A percentile compares a stretch with the other conserved stretches of the same genome.
Evolutionary conservation across 2,329 filamentous ascomycete genomes (phyloP).

Genomic region (Sarocladiaceae sp.): DNA sequence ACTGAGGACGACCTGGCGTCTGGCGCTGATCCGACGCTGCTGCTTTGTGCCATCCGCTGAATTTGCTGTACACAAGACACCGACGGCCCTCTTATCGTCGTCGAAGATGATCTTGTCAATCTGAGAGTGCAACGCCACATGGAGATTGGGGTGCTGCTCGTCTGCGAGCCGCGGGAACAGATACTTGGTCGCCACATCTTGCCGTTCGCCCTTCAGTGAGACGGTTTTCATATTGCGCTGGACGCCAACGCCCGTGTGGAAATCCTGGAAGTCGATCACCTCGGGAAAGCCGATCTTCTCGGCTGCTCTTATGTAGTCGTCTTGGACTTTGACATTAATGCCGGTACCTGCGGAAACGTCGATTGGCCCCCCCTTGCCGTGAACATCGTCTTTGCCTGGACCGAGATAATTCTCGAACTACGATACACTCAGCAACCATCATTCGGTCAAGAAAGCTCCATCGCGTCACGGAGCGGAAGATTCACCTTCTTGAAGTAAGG

Average conservation of each 20-base stretch:
- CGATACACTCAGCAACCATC: neutral
- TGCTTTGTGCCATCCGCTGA: constrained; percentile 16
- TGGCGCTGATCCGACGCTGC: constrained; percentile 18
- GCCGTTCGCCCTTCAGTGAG: constrained; percentile 32
- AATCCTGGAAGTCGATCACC: constrained; percentile 45
- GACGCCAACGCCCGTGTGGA: constrained; percentile 32
- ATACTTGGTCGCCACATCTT: constrained; percentile 46
- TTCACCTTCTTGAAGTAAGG: constrained; percentile 27
- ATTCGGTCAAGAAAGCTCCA: neutral
- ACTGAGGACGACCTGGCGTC: constrained; percentile 24
- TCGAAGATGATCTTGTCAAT: constrained; percentile 37
- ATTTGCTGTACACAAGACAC: constrained; percentile 42
- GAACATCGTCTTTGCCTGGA: constrained; percentile 33
- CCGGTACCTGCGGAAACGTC: constrained; percentile 46
- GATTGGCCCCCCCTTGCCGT: constrained; percentile 50
- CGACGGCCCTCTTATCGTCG: constrained; percentile 45
- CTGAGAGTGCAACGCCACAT: constrained; percentile 39
- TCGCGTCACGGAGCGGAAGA: neutral
- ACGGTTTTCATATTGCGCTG: constrained; percentile 34
- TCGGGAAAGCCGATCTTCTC: constrained; percentile 41
- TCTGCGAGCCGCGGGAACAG: constrained; percentile 44
- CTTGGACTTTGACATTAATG: constrained; percentile 30
- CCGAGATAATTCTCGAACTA: constrained; percentile 52
- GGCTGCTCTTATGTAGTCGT: constrained; percentile 44
- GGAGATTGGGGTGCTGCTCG: constrained; percentile 41